Evolutionary conservation across 371 early-diverging fungal species (phyloP).

Genomic region (Funneliformis caledonium): DNA sequence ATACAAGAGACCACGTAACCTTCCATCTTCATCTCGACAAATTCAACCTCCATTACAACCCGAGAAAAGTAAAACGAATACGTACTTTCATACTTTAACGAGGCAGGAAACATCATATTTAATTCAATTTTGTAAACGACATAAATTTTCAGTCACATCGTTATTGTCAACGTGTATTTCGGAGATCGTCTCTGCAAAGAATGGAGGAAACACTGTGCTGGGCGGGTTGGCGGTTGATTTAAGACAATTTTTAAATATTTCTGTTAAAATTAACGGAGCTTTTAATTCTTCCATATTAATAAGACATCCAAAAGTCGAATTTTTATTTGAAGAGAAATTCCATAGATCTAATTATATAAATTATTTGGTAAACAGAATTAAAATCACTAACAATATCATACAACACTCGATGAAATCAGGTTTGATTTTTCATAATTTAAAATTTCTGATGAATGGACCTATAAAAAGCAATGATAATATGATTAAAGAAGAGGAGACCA

Average conservation of each 20-base stretch:
- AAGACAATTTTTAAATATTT: constrained; percentile 12
- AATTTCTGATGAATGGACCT: neutral
- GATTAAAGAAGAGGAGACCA: neutral
- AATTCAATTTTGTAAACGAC: neutral
- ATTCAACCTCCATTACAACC: neutral
- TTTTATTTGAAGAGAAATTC: neutral
- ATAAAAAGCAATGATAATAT: no score
- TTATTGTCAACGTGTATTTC: neutral
- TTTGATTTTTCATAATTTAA: neutral
- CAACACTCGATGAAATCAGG: neutral
- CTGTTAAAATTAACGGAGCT: neutral
- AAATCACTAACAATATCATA: neutral
- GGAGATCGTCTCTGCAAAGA: neutral
- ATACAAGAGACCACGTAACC: neutral
- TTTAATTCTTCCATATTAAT: constrained; percentile 1
- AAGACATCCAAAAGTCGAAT: constrained; percentile 1
- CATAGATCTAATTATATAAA: neutral
- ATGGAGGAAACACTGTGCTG: neutral
- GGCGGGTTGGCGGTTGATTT: neutral
- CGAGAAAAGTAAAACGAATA: neutral
- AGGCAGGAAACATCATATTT: neutral
- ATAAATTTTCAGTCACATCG: neutral
- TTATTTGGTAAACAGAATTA: neutral
- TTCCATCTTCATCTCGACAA: neutral
- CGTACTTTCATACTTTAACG: neutral